Evolutionary conservation across 306 rosid genomes (phyloP), one percentile per base, ranked within the genome.

Genomic region (Sicyos edulis): DNA sequence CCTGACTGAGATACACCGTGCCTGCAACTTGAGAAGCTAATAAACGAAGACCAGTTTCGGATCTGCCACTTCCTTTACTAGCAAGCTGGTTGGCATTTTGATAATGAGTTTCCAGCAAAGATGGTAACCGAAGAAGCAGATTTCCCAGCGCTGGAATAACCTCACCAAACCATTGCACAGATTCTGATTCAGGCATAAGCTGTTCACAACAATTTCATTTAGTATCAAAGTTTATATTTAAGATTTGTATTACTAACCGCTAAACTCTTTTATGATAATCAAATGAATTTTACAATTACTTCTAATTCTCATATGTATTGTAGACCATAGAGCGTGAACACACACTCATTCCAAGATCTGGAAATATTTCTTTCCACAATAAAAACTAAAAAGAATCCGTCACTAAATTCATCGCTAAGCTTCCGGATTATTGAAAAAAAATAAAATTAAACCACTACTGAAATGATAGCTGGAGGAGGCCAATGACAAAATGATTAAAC

Each of bases 1-100:
- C 98, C 97, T 90, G 97, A 77, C 84, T 80, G 72, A 93, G 97
- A 65, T 88, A 76, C 55, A 93, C 90, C 2, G 76, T 75, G 53
- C 98, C 97, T 10, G 90, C 58, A 78, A 87, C 80, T 66, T 93
- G 92, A 15, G 95, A 86, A 77, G 74, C 76, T 52, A 93, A 79
- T 52, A 90, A 73, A 73, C 98, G 91, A 67, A 93, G 92, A 62
- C 87, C 85, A 64, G 88, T 82, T 63, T 72, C 70, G 71, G 59
- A 55, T 13, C 12, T 59, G 53, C 50, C 54, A 74, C 77, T 75
- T 32, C 73, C 79, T 63, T 70, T 85, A 80, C 71, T 66, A 8
- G 72, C 7, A 77, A 78, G 19, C 63, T 14, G 73, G 64, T 81
- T 83, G 2, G 90, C 81, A 72, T 74, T 82, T 75, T 74, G 80